A percentile compares a stretch with the other conserved stretches of the same genome.
Evolutionary conservation across 768 basidiomycete species (phyloP).

Genomic region (Mycena haematopus): DNA sequence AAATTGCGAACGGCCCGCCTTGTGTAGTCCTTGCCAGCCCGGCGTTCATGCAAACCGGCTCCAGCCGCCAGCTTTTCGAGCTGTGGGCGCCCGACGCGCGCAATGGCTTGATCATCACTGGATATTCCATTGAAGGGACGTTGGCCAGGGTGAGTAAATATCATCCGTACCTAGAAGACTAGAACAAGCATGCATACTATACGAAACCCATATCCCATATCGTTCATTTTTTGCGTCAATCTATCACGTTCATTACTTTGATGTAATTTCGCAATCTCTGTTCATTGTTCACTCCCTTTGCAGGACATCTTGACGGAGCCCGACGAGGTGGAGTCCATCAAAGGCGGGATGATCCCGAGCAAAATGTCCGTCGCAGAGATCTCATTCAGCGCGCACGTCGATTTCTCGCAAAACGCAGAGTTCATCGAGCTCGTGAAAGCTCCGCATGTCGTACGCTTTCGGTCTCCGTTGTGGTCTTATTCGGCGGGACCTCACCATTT

Average conservation of each 20-base stretch:
- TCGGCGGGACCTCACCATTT: neutral
- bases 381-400: conserved; percentile 97
- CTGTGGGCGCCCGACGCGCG: conserved; percentile 96
- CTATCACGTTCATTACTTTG: conserved; percentile 2
- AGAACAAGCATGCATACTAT: conserved; percentile 48
- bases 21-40: conserved; percentile 97
- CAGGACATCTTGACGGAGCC: conserved; percentile 96
- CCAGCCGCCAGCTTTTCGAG: conserved; percentile 93
- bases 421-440: conserved; percentile 95
- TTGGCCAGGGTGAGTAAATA: conserved; percentile 90
- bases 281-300: conserved; percentile 38
- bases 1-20: conserved; percentile 92
- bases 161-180: conserved; percentile 31
- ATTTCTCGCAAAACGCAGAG: conserved; percentile 95
- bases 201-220: conserved; percentile 51
- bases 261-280: conserved; percentile 19
- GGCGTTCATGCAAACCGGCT: conserved; percentile 90
- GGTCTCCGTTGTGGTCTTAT: neutral
- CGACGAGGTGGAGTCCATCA: conserved; percentile 83
- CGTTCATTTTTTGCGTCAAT: conserved; percentile 38
- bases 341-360: conserved; percentile 83
- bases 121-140: conserved; percentile 97
- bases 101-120: conserved; percentile 95
- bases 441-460: conserved; percentile 76
- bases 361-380: conserved; percentile 96